Percentiles rank a stretch among this genome's conserved stretches.
phyloP scores from a whole-genome alignment of 2,329 filamentous ascomycete genomes.

The Penicillium sp. region DNA sequence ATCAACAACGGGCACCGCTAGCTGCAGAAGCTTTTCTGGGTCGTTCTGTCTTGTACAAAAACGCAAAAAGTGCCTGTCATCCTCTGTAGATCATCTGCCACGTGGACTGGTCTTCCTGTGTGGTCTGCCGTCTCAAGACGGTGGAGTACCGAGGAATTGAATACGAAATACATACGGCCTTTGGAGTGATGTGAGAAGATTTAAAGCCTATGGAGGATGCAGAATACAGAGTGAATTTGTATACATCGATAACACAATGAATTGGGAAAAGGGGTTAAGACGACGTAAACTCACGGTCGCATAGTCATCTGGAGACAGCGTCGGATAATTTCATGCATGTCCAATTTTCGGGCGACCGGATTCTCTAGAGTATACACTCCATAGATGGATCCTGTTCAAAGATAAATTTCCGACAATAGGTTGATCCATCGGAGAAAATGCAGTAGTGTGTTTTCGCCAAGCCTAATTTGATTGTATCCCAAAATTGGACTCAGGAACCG shows the following conservation, averaged over 20 bases:
- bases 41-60: neutral
- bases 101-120: slow-evolving; percentile 12
- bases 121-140: slow-evolving; percentile 12
- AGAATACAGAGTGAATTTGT: no score
- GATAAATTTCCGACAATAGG: neutral
- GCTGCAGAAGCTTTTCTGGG: slow-evolving; percentile 3
- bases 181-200: no score
- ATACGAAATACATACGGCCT: neutral
- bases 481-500: slow-evolving; percentile 15
- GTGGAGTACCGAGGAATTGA: slow-evolving; percentile 4
- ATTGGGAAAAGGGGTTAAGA: no score
- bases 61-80: neutral
- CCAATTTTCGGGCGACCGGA: neutral
- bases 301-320: neutral
- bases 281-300: no score
- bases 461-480: neutral
- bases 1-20: slow-evolving; percentile 13
- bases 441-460: slow-evolving; percentile 1
- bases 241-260: no score
- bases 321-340: neutral
- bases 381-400: neutral
- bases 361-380: no score
- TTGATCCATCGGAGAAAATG: neutral
- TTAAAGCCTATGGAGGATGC: no score
- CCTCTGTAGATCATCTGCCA: slow-evolving; percentile 20